Percentiles rank a stretch among this genome's conserved stretches.
Evolutionary conservation across 2,329 filamentous ascomycete species (phyloP).

Genomic region (Neonectria magnoliae): DNA sequence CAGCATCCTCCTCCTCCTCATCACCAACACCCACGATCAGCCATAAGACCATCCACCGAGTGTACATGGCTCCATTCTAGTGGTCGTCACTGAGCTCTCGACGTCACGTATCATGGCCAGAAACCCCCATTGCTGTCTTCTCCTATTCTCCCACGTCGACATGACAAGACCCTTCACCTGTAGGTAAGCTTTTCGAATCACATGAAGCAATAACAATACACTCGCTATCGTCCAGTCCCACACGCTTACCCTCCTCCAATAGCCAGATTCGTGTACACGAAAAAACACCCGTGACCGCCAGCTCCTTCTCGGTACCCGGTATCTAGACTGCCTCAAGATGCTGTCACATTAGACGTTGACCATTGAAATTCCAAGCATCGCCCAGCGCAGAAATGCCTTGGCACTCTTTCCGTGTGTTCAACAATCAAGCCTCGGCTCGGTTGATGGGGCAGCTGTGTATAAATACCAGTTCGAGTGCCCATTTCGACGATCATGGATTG

Average conservation of each 20-base stretch:
- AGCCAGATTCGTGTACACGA: too few species aligned
- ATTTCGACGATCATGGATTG: not conserved
- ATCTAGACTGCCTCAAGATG: not conserved
- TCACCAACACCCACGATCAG: too few species aligned
- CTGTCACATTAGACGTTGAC: not conserved
- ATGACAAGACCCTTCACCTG: too few species aligned
- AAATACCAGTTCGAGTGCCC: not conserved
- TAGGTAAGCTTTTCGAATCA: too few species aligned
- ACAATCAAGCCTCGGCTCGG: not conserved
- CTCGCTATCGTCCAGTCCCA: too few species aligned
- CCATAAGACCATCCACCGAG: too few species aligned
- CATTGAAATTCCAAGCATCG: not conserved
- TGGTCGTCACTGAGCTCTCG: too few species aligned
- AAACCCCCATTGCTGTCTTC: too few species aligned
- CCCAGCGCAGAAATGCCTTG: not conserved
- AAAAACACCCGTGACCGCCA: not conserved
- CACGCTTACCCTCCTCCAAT: not conserved
- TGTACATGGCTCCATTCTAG: too few species aligned
- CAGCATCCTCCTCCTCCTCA: too few species aligned
- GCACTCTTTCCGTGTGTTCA: not conserved
- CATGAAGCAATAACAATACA: not conserved
- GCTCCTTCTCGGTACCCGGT: not conserved
- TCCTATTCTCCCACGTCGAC: too few species aligned
- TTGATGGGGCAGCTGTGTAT: not conserved
- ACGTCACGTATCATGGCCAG: too few species aligned